phyloP scores from a whole-genome alignment of 306 rosid species.

The Rosa lucieae region DNA sequence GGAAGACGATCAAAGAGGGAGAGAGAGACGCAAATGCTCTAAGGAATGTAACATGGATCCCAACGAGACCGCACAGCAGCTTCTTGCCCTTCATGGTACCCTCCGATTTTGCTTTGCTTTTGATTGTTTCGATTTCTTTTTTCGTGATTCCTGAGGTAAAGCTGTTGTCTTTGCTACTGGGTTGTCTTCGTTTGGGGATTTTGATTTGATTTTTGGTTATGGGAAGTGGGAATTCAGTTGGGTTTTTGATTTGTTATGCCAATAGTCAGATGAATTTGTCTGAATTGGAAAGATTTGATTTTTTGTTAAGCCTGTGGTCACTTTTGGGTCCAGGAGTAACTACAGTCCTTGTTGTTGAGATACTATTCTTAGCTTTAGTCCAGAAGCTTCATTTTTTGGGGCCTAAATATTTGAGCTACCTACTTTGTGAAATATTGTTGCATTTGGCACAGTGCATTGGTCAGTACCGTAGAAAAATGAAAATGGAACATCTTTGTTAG shows the following conservation, averaged over 20 bases:
- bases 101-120: constrained; percentile 3
- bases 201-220: constrained; percentile 30
- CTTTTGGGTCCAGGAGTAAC: constrained; percentile 9
- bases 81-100: constrained; percentile 71
- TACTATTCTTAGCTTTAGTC: not conserved
- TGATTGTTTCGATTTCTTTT: constrained; percentile 33
- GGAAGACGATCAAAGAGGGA: constrained; percentile 72
- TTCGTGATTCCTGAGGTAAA: constrained; percentile 33
- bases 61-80: constrained; percentile 85
- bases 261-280: not conserved
- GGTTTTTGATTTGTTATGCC: constrained; percentile 35
- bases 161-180: constrained; percentile 30
- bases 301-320: not conserved
- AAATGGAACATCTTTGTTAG: not conserved
- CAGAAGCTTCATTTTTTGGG: not conserved
- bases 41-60: constrained; percentile 80
- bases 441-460: not conserved
- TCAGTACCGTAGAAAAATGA: not conserved
- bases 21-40: constrained; percentile 85
- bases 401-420: not conserved
- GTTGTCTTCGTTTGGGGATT: constrained; percentile 26
- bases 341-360: not conserved
- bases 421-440: not conserved
- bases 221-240: constrained; percentile 31
- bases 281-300: constrained; percentile 20